Base-by-base conservation (phyloP, 768 basidiomycete genomes). In the Inosperma sp. region DNA sequence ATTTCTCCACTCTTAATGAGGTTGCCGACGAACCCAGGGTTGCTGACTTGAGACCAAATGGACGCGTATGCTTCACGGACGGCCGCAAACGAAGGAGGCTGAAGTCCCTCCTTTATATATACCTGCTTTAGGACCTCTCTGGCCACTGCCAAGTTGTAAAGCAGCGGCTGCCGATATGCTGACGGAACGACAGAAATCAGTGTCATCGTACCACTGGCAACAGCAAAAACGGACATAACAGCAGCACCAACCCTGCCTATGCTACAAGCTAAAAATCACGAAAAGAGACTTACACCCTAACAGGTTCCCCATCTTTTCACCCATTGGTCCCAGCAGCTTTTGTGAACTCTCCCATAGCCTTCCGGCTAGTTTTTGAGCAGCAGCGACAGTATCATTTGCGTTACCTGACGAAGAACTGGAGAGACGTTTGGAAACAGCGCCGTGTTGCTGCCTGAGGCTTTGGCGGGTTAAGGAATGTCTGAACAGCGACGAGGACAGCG, bases 101-200 rank as follows among this genome's bases (percentile, higher is more conserved):
- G 75, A 48, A 88, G 81, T 54, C 72, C 81, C 68, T 91, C 88
- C 31, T 78, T 75, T 48, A 79, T 61, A 68, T 90, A 90, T 46
- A 91, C 73, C 54, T 86, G 83, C 69, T 88, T 88, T 46, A 79
- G 61, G 42, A 95, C 58, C 62, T 93, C 90, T 46, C 83, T 81
- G 16, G 80, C 74, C 41, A 94, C 88, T 47, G 83, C 64, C 23
- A 88, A 71, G 72, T 93, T 92, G 75, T 92, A 93, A 23, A 79
- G 53, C 29, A 93, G 62, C 4, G 90, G 89, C 62, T 87, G 76
- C 54, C 82, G 81, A 73, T 91, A 90, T 8, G 82, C 91, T 70
- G 48, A 45, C 49, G 39, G 41, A 51, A 33, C 54, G 25, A 36
- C 25, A n/a, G 10, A 1, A 13, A 39, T 48, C 40, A 54, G 39